Base-by-base conservation (phyloP, 768 basidiomycete genomes). In the Tulasnella sp. region DNA sequence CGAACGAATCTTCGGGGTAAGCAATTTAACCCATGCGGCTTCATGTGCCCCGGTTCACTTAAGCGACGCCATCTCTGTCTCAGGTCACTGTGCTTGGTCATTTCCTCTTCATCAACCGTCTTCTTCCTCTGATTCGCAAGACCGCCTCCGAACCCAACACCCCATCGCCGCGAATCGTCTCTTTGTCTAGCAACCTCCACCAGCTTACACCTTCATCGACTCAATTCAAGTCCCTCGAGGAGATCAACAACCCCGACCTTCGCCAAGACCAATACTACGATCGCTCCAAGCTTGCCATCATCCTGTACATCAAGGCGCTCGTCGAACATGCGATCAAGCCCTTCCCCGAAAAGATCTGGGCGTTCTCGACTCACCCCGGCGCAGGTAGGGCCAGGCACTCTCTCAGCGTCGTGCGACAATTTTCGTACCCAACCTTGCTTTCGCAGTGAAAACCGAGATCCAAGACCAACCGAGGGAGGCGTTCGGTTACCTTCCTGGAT, bases 261-360 rank as follows among this genome's bases (percentile, higher is more conserved):
- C 83, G 84, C 71, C 83, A 84, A 21, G 81, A 84, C 68, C 83
- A 84, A 77, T 84, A 87, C 27, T 86, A 86, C 81, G 86, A 85
- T 5, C 85, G 87, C 76, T 85, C 86, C n/a, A 87, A 87, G 81
- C 84, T 87, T 76, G 86, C 86, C 31, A 85, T 85, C 83, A 85
- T 87, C 78, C 83, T 87, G 31, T 87, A 86, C 82, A 82, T 83
- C 77, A 87, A 85, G 80, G 81, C 81, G 7, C 52, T 85, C 21
- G 72, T 81, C 58, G 83, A 85, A 72, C 83, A 84, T 80, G 84
- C 84, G 58, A 84, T 85, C 82, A 83, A 83, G 81, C 82, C 83
- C 58, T 84, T 84, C 80, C 80, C 80, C 14, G 84, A 84, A 74
- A 83, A 84, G 79, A 81, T 85, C 38, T 84, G 82, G 72, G 81